A percentile compares a stretch with the other conserved stretches of the same genome.
phyloP scores from a whole-genome alignment of 2,329 filamentous ascomycete genomes.

The Ascosphaera pollenicola region DNA sequence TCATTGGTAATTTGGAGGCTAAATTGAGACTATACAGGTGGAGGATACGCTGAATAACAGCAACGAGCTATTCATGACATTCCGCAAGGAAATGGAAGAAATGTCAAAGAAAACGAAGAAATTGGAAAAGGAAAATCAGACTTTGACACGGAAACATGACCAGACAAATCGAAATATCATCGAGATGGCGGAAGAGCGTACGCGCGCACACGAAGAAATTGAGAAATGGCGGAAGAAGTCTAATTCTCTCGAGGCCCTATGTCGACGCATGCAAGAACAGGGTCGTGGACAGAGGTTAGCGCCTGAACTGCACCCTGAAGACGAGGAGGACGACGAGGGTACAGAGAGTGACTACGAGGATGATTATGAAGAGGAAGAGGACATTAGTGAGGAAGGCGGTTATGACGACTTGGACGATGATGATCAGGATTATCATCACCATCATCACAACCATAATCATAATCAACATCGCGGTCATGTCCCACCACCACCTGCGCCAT shows the following conservation, averaged over 20 bases:
- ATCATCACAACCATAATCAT: constrained; percentile 26
- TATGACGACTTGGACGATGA: constrained; percentile 44
- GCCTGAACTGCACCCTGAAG: constrained; percentile 31
- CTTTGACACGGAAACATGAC: constrained; percentile 77
- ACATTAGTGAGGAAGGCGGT: constrained; percentile 36
- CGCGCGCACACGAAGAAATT: constrained; percentile 49
- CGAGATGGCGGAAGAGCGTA: constrained; percentile 88
- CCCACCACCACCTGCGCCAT: constrained; percentile 9
- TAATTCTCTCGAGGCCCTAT: constrained; percentile 79
- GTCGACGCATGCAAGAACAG: constrained; percentile 89
- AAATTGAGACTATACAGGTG: constrained; percentile 39
- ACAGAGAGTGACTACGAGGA: constrained; percentile 34
- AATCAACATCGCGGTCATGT: constrained; percentile 8
- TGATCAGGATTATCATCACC: constrained; percentile 36
- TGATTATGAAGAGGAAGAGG: constrained; percentile 38
- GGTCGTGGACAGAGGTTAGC: constrained; percentile 54
- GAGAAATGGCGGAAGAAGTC: constrained; percentile 68
- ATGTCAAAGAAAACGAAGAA: constrained; percentile 99
- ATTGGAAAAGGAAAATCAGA: constrained; percentile 88
- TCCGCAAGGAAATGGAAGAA: constrained; percentile 97
- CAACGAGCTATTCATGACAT: constrained; percentile 91
- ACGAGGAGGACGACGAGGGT: constrained; percentile 25
- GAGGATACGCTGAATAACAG: constrained; percentile 97
- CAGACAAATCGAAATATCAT: constrained; percentile 86
- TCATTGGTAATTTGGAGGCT: constrained; percentile 2